Percentiles rank a stretch among this genome's conserved stretches.
These are phyloP conservation scores for Odonthalia washingtoniensis DNA, from an alignment of 31 red algal genomes.

Conservation along the genomic window DNA sequence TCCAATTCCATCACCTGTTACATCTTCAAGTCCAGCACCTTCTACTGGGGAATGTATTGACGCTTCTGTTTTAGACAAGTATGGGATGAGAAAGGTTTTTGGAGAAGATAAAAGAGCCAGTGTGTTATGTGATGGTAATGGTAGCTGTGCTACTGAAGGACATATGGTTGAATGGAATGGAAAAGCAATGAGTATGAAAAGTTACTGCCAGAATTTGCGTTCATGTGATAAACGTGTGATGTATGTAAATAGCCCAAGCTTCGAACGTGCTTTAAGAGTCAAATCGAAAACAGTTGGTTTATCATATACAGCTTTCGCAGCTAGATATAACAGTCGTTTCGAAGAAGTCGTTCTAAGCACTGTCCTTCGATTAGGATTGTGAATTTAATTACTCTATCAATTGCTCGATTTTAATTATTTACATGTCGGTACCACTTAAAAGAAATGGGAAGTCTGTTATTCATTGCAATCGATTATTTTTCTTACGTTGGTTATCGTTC, in stretches of 20 bases:
- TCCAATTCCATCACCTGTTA: no score
- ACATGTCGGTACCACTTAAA: no score
- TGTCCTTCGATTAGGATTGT: no score
- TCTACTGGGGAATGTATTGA: no score
- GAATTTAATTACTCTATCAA: no score
- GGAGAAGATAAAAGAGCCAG: background rate
- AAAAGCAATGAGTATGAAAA: slow-evolving; percentile 43
- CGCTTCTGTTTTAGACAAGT: no score
- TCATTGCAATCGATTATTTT: no score
- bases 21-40: no score
- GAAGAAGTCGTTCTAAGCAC: background rate
- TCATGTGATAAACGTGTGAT: slow-evolving; percentile 13
- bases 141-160: slow-evolving; percentile 30
- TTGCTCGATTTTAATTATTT: no score
- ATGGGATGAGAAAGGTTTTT: no score
- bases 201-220: background rate
- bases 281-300: slow-evolving; percentile 14
- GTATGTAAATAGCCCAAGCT: slow-evolving; percentile 34
- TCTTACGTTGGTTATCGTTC: no score
- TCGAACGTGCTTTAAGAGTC: background rate
- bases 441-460: no score
- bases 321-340: background rate
- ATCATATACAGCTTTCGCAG: slow-evolving; percentile 31
- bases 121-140: slow-evolving; percentile 26
- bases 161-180: slow-evolving; percentile 26